Percentiles rank a stretch among this genome's conserved stretches.
Evolutionary conservation across 1,284 basidiomycete genomes (phyloP).

Genomic region (Apiotrichum domesticum): DNA sequence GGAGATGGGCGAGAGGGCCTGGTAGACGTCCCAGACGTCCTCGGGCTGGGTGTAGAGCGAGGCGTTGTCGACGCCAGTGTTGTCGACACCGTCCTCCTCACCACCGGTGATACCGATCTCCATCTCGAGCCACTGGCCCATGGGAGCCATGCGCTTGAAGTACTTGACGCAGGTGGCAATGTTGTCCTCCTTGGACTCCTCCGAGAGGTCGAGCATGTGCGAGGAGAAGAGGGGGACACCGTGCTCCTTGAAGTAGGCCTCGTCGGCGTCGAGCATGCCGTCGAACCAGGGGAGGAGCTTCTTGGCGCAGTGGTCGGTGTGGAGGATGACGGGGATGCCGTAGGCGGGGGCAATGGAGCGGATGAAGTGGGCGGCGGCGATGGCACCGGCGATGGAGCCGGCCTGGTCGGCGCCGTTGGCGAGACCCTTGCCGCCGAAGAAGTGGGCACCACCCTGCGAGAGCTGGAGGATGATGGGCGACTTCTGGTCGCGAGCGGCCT

Average conservation of each 20-base stretch:
- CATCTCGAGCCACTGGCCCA: conserved; percentile 99
- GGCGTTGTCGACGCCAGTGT: conserved; percentile 88
- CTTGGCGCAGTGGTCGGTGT: conserved; percentile 98
- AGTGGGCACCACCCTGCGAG: conserved; percentile 93
- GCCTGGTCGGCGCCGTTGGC: conserved; percentile 78
- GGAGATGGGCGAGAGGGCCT: conserved; percentile 72
- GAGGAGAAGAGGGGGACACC: conserved; percentile 74
- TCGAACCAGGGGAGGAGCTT: conserved; percentile 99
- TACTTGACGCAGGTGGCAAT: conserved; percentile 91
- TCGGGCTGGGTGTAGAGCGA: conserved; percentile 96
- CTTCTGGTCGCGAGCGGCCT: conserved; percentile 88
- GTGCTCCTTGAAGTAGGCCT: conserved; percentile 86
- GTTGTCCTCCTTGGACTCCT: conserved; percentile 96
- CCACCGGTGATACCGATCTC: conserved; percentile 99
- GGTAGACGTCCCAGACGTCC: conserved; percentile 89
- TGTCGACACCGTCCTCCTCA: conserved; percentile 98
- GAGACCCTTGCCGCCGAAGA: conserved; percentile 95
- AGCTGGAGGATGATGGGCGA: conserved; percentile 96
- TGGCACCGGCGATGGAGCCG: conserved; percentile 88
- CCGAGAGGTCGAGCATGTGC: conserved; percentile 99
- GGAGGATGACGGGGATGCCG: conserved; percentile 92
- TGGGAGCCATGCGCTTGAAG: conserved; percentile 88
- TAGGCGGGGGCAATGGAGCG: conserved; percentile 81
- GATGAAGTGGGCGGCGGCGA: conserved; percentile 89
- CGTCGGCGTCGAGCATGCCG: conserved; percentile 93